Evolutionary conservation across 129 eudicot genomes (phyloP).

Genomic region (Tagetes erecta): DNA sequence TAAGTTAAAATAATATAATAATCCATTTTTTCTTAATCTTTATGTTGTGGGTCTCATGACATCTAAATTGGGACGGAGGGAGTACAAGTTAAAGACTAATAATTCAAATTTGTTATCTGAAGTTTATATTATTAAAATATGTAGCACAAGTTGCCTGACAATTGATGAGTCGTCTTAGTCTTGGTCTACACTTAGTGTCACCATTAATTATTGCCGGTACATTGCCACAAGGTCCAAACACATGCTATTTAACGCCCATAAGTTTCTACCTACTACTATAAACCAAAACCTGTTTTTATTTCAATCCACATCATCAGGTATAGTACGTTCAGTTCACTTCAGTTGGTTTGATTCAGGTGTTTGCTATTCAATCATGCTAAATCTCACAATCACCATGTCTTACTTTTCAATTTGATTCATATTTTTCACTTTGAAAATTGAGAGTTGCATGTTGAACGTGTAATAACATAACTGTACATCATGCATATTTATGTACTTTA

Average conservation of each 20-base stretch:
- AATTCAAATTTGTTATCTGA: too few species aligned
- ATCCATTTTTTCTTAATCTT: too few species aligned
- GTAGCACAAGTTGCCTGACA: background rate
- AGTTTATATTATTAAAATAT: background rate
- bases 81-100: too few species aligned
- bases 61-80: too few species aligned
- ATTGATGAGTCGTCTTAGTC: background rate
- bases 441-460: too few species aligned
- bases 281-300: background rate
- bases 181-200: background rate
- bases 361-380: background rate
- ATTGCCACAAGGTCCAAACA: background rate
- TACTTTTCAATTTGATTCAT: too few species aligned
- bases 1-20: too few species aligned
- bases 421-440: too few species aligned
- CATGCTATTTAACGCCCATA: conserved; percentile 7
- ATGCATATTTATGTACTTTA: too few species aligned
- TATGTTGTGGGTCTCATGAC: too few species aligned
- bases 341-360: background rate
- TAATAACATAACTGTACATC: too few species aligned
- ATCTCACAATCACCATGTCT: too few species aligned
- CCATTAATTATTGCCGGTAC: conserved; percentile 8
- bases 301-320: conserved; percentile 4
- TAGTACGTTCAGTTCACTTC: background rate
- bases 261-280: background rate